Base-by-base conservation (phyloP, 805 yeast genomes). In the Candida maltosa region DNA sequence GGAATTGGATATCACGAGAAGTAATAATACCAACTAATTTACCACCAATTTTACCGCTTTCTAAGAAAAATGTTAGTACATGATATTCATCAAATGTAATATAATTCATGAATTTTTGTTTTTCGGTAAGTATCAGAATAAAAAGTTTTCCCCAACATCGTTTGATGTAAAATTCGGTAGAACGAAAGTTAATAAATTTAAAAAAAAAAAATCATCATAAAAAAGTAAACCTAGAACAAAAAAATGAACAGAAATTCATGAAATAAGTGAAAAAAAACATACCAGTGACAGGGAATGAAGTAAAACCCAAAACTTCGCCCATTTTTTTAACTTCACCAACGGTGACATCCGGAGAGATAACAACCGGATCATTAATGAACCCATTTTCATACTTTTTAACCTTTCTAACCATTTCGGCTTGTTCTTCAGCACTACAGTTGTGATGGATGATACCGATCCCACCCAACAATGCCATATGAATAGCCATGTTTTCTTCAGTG, bases 221-320 rank as follows among this genome's bases (percentile, higher is more conserved):
- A 32, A 29, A 14, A 44, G 30, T 19, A 29, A 41, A 44, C 39
- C 26, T 37, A 36, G 28, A 9, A 26, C 18, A 26, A 25, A 31
- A 26, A 20, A 25, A 15, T 21, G 12, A 22, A n/a, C 24, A 17
- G 19, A 27, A 23, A 16, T 29, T 26, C 5, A 31, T 37, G 22
- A 48, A 34, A 29, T 15, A n/a, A 29, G 16, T 11, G 27, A 34
- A 28, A 27, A n/a, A 11, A 5, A 32, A 88, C 98, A 74, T 86
- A 93, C 97, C 96, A 67, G 98, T 93, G 62, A 93, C 96, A 50
- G 98, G 98, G 84, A 88, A 93, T 38, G 97, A 94, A 49, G 97
- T 87, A 65, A 91, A 93, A 40, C 98, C 98, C 42, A 81, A 78
- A 46, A 70, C 52, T 48, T 68, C 69, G 65, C 83, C 82, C 74